Base-by-base conservation (phyloP, 768 basidiomycete species). In the Trichaptum fuscoviolaceum region DNA sequence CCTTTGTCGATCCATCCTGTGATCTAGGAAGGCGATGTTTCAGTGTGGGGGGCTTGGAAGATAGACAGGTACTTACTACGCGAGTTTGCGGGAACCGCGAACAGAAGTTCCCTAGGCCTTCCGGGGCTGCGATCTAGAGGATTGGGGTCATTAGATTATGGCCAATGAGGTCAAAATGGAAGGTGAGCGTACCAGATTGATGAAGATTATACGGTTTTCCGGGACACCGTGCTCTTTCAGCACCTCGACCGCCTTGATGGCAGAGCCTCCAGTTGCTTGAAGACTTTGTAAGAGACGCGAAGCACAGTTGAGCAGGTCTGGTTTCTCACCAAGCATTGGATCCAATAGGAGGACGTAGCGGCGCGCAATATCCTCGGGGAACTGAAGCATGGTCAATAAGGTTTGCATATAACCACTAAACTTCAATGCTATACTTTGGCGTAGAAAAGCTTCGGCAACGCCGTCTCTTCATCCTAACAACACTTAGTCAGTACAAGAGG, bases 1-100 rank as follows among this genome's bases (percentile, higher is more conserved):
- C 94, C 92, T 70, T 94, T 80, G 75, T 98, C 95, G 64, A 98
- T 93, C 94, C 95, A 96, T 1, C 95, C 95, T 12, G 95, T 96
- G 64, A 97, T 90, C 91, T 95, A 69, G 35, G 24, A 64, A 57
- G 10, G 42, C 2, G 58, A n/a, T 20, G 10, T 20, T 15, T 52
- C 42, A 52, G 42, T 5, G 42, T 52, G 42, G 15, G 3, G 20
- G 17, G 6, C 60, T 27, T 7, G 17, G 26, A 61, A 17, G 26
- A 8, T 6, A 17, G 17, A 15, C 18, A 24, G 60, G 17, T 23
- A 83, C 90, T 72, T 74, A 94, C 92, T 72, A 96, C 88, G 74
- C 89, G 88, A 27, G 93, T 77, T 61, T 80, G 79, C 1, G 94
- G 94, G 74, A 88, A 96, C 72, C 81, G 86, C 25, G 79, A 76